Base-by-base conservation (phyloP, 2,329 filamentous ascomycete species). In the Fusarium camptoceras region DNA sequence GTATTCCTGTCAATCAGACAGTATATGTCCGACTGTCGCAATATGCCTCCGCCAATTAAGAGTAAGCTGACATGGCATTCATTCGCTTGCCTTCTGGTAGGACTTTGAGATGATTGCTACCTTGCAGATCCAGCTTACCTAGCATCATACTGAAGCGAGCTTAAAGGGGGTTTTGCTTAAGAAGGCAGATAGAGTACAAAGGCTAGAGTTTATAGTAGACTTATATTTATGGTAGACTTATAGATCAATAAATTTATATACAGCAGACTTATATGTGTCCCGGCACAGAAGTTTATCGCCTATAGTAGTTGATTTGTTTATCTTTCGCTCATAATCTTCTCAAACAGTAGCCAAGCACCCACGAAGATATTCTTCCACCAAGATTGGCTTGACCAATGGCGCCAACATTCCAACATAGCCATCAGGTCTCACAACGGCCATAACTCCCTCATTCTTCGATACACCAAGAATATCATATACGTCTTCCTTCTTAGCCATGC, bases 371-470 rank as follows among this genome's bases (percentile, higher is more conserved):
- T 59, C 24, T 22, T 47, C 25, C 1, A 59, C 44, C 5, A 12
- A n/a, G 5, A 3, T n/a, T 0, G 14, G 5, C 6, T 31, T 18
- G 0, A 4, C 15, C 16, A 65, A 10, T 25, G 41, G 20, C 2
- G 62, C 51, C 24, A 65, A 15, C 27, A 65, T 42, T 16, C 62
- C 53, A 37, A 65, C 27, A 12, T 65, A 65, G 1, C 62, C 62
- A 42, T 65, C 62, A 5, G 62, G 62, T 28, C 62, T 58, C 3
- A 65, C 22, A 28, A 65, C 60, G 14, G 59, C 39, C 3, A 65
- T 42, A 0, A 37, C 27, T 25, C 62, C 62, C 7, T 51, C 41
- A 24, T 47, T 31, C n/a, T 65, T 65, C 0, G 62, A 51, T 1
- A 65, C 59, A 0, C 59, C 59, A 1, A 64, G 28, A 1, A 37